Evolutionary conservation across 768 basidiomycete species (phyloP).

Genomic region (Lanmaoa rubissima): DNA sequence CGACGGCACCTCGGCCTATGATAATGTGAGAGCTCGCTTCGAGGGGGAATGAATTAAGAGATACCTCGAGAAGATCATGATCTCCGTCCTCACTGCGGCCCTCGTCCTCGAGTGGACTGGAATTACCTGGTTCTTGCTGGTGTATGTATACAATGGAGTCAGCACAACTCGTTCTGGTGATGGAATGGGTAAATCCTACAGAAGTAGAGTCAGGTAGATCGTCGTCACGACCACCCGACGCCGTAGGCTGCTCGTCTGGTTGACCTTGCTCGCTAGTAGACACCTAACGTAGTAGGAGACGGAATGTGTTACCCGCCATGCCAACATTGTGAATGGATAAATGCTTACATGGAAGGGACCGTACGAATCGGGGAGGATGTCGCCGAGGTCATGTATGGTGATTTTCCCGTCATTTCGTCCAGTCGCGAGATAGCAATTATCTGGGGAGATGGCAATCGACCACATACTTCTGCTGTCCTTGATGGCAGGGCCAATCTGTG

Average conservation of each 20-base stretch:
- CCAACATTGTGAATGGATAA: neutral
- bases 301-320: neutral
- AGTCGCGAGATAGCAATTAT: no score
- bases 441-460: neutral
- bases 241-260: neutral
- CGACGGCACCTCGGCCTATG: neutral
- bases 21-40: neutral
- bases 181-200: neutral
- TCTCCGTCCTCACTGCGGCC: neutral
- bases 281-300: neutral
- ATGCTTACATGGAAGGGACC: neutral
- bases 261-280: neutral
- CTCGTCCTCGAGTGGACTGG: neutral
- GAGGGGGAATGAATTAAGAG: no score
- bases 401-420: neutral
- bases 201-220: neutral
- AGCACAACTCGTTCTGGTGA: neutral
- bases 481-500: neutral
- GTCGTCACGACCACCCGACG: neutral
- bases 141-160: neutral
- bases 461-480: accelerated
- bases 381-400: neutral
- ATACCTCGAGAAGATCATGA: neutral
- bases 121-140: neutral
- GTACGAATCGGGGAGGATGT: neutral